These are phyloP conservation scores for Aristolochia californica DNA, from an alignment of 164 flowering plant species.

Conservation along the genomic window DNA sequence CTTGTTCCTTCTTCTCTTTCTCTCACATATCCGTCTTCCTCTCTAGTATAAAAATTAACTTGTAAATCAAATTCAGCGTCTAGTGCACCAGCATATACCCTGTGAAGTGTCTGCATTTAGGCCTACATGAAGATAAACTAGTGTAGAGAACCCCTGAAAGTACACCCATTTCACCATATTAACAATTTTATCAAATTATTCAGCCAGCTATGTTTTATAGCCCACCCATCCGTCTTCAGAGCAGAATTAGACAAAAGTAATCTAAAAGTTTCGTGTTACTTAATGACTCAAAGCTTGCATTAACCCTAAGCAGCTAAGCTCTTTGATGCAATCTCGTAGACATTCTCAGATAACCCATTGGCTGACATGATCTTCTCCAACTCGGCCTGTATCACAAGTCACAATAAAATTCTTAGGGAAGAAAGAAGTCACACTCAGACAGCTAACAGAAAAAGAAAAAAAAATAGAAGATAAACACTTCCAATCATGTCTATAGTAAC, in stretches of 20 bases:
- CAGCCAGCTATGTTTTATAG: background rate
- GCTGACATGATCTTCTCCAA: constrained; percentile 76
- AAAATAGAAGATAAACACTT: no score
- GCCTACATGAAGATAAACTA: no score
- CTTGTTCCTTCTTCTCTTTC: no score
- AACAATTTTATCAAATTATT: background rate
- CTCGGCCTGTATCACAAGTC: constrained; percentile 46
- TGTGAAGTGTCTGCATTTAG: no score
- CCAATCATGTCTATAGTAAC: background rate
- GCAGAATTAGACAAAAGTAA: background rate
- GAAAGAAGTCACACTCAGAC: background rate
- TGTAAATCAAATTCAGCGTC: no score
- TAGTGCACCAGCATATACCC: no score
- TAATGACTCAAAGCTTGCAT: background rate
- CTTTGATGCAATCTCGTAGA: constrained; percentile 89
- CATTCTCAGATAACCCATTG: constrained; percentile 87
- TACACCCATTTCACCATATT: background rate
- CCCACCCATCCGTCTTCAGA: background rate
- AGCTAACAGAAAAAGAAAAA: background rate
- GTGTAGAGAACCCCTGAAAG: no score
- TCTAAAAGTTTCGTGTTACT: background rate
- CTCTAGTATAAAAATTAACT: no score
- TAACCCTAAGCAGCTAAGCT: constrained; percentile 50
- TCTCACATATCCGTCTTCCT: no score
- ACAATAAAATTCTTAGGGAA: background rate